Evolutionary conservation across 495 filamentous ascomycete genomes (phyloP), one percentile per base, ranked within the genome.

Genomic region (Tetracladium marchalianum): DNA sequence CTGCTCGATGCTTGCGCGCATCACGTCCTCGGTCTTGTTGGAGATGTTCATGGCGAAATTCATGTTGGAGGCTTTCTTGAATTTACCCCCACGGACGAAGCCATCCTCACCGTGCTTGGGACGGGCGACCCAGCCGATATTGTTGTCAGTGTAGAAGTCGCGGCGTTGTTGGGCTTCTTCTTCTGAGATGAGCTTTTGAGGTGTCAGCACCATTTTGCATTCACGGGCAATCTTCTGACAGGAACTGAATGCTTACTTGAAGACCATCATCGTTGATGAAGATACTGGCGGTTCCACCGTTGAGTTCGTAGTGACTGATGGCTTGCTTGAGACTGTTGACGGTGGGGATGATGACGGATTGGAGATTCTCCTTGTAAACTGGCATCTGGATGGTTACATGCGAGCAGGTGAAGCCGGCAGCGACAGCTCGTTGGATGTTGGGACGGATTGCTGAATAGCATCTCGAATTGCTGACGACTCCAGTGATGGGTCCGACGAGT

Each of bases 41-140:
- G 74, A 79, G 35, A 77, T 57, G 57, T 68, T 65, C 51, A 83
- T 58, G 12, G 70, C 75, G 42, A 78, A 84, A 60, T 84, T 82
- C 80, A 84, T 84, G 62, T 84, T 84, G 33, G 76, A 80, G 16
- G 80, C 80, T 56, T 82, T 84, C 66, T 84, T 82, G 67, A 84
- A 84, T 61, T 82, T 80, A 32, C 80, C 80, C 5, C 71, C 64
- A 9, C 80, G 71, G 18, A 74, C 50, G 57, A 80, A 82, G 47
- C 56, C 49, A 33, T 43, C 51, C 54, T 56, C 15, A 54, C 56
- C 39, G 71, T 72, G 75, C 39, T 66, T 66, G 13, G 79, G 77
- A 27, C 76, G 67, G 19, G 73, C 66, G 8, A 76, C 73, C 72
- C 73, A 81, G 42, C 76, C 75, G 39, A 80, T 78, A 41, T 75